Base-by-base conservation (phyloP, 331 rosid genomes). In the Cydonia oblonga region DNA sequence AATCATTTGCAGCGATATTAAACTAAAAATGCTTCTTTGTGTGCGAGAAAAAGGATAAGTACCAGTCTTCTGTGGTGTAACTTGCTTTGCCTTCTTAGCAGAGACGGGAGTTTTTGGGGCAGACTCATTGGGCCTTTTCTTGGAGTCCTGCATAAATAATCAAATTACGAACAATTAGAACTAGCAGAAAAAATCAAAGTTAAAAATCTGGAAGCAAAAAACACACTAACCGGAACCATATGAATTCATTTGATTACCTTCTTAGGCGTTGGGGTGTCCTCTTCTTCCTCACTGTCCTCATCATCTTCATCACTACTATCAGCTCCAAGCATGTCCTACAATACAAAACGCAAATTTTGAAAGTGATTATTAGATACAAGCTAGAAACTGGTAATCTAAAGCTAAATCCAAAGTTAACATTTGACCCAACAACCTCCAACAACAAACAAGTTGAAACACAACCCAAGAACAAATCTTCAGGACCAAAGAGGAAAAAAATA, bases 51-150 rank as follows among this genome's bases (percentile, higher is more conserved):
- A 9, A 35, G 72, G 4, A 66, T 16, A 32, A 4, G 82, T 69
- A 93, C 98, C 97, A 30, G 82, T 81, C 80, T 91, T 93, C 35
- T 77, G 88, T 46, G 97, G 92, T 53, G 96, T 78, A 38, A 12
- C 70, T 66, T 82, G 24, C 75, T 91, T 93, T 7, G 92, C 83
- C 72, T 93, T 93, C 70, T 93, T 93, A 22, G 83, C 25, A 70
- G 97, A 38, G 64, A 87, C 79, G 0, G 96, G 92, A 18, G 90
- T 89, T 78, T 87, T 89, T 1, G 80, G 3, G 28, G 91, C 89
- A 56, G 96, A 85, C 0, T 81, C 96, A 67, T 78, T 84, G 29
- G 82, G 28, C 57, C 96, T 89, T 71, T 93, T 93, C 88, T 89
- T 91, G 66, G 56, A 20, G 33, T 19, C 42, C 42, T 35, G 81